Conservation (phyloP, 1,284 basidiomycete species). For the Peniophora sp. region DNA sequence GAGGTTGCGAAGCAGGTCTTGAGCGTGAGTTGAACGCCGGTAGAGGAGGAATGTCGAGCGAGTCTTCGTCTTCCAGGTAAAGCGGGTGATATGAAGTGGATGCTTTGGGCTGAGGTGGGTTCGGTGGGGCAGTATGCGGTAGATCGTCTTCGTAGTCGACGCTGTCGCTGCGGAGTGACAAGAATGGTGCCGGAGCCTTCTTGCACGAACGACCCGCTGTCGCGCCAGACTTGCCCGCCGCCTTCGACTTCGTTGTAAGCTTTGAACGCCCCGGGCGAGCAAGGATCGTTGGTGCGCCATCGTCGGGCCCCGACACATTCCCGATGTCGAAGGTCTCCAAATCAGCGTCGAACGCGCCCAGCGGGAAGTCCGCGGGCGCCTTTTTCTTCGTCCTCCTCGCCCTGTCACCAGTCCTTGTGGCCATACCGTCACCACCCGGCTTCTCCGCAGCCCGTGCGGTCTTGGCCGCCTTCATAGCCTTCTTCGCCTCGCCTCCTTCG, state of each 20-base stretch:
- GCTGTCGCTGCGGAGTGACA: no score
- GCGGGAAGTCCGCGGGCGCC: neutral
- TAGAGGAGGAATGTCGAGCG: no score
- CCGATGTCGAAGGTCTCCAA: conserved; percentile 9
- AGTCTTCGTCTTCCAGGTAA: no score
- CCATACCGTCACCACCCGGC: conserved; percentile 42
- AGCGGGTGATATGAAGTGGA: no score
- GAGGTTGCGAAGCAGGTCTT: neutral
- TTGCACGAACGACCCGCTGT: no score
- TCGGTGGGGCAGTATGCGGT: no score
- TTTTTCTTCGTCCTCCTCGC: conserved; percentile 4
- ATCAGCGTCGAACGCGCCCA: conserved; percentile 2
- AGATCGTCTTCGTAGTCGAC: no score
- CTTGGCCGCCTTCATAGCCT: conserved; percentile 38
- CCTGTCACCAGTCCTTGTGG: conserved; percentile 26
- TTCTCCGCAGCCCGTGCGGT: conserved; percentile 30
- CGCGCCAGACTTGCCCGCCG: neutral
- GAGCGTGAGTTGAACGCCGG: neutral
- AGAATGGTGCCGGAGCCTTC: no score
- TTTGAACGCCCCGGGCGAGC: neutral
- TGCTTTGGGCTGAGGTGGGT: no score
- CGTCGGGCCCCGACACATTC: conserved; percentile 7
- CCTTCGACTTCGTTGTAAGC: neutral
- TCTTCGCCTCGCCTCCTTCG: conserved; percentile 42
- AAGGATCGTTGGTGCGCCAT: conserved; percentile 2